These are phyloP conservation scores for Pseudophaeomoniella oleicola DNA, from an alignment of 2,329 filamentous ascomycete species.

Conservation along the genomic window DNA sequence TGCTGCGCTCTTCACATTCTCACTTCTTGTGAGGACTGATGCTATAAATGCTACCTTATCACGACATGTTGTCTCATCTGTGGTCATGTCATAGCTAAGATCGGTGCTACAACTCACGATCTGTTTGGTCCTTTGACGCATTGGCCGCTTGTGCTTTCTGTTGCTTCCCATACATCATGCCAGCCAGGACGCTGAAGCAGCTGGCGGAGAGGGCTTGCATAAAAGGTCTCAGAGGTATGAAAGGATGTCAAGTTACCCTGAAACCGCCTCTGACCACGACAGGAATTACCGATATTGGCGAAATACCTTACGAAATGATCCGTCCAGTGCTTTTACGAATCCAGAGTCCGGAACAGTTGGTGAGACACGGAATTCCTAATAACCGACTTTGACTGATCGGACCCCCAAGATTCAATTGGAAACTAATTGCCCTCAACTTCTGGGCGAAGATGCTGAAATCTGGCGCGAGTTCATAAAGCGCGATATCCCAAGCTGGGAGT, in stretches of 20 bases:
- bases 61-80: no score
- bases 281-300: conserved; percentile 56
- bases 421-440: conserved; percentile 59
- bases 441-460: conserved; percentile 52
- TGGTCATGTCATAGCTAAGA: no score
- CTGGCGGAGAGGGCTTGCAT: conserved; percentile 13
- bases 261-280: neutral
- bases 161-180: conserved; percentile 11
- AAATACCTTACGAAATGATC: conserved; percentile 52
- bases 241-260: neutral
- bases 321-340: conserved; percentile 56
- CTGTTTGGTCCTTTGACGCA: no score
- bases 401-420: conserved; percentile 52
- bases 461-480: conserved; percentile 69
- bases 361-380: conserved; percentile 15
- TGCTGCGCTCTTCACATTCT: no score
- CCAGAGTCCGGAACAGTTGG: conserved; percentile 60
- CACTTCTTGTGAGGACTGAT: no score
- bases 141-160: no score
- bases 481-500: conserved; percentile 55
- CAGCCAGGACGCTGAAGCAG: conserved; percentile 11
- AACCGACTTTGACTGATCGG: neutral
- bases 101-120: no score
- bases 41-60: no score
- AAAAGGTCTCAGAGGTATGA: conserved; percentile 10